phyloP scores from a whole-genome alignment of 805 yeast species.

The Metschnikowia dekortorum region DNA sequence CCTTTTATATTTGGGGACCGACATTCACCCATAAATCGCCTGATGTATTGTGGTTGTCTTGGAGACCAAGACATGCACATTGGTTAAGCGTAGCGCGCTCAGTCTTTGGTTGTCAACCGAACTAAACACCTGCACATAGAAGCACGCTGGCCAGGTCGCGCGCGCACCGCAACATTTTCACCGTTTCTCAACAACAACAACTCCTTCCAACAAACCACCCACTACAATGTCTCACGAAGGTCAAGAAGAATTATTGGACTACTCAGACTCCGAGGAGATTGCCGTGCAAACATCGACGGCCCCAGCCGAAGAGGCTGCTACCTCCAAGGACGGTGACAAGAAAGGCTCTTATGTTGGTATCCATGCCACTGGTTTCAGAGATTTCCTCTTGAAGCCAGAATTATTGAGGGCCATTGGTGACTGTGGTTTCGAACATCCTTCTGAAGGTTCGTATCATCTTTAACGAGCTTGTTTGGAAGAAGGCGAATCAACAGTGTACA shows the following conservation, averaged over 20 bases:
- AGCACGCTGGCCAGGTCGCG: background rate
- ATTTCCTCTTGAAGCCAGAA: conserved; percentile 94
- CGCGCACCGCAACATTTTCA: conserved; percentile 3
- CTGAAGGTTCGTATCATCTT: conserved; percentile 75
- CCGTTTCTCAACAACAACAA: conserved; percentile 3
- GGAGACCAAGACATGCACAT: background rate
- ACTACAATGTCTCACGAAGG: conserved; percentile 85
- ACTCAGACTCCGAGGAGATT: conserved; percentile 97
- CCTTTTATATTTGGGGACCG: too few relatives aligned
- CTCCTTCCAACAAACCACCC: conserved; percentile 2
- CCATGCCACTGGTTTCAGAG: conserved; percentile 98
- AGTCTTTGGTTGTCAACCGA: too few relatives aligned
- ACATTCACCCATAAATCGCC: too few relatives aligned
- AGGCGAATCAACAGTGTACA: background rate
- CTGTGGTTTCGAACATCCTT: conserved; percentile 99
- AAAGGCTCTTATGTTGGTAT: conserved; percentile 98
- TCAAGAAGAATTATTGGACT: conserved; percentile 98
- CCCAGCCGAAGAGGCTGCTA: conserved; percentile 46
- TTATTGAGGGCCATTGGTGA: conserved; percentile 95
- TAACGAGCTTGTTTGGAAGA: conserved; percentile 5
- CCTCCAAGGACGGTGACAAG: conserved; percentile 65
- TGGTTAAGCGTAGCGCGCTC: too few relatives aligned
- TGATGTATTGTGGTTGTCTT: too few relatives aligned
- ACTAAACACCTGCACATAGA: background rate
- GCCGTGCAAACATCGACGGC: conserved; percentile 54